Evolutionary conservation across 441 rosid species (phyloP), one percentile per base, ranked within the genome.

Genomic region (California macrophylla): DNA sequence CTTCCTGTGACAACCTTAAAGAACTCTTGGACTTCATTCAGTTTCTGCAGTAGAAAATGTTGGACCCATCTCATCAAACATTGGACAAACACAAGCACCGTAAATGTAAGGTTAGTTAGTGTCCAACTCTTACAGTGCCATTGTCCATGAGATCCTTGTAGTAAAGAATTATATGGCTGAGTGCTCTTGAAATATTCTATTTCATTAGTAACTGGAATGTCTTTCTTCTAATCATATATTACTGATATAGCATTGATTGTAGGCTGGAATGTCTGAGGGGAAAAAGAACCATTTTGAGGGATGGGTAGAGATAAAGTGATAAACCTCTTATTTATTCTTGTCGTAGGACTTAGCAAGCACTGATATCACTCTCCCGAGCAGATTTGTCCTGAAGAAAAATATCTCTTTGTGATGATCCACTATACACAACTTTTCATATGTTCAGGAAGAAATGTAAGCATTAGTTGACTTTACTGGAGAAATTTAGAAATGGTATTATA

Each of bases 271-370:
- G 30, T 3, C 0, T 0, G 25, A 42, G n/a, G 69, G 42, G 26
- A 61, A 6, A 25, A 25, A 72, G 28, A 52, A 26, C 34, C 2
- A 30, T 30, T 2, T 30, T 30, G 56, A 47, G 56, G 56, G 7
- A n/a, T 6, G 21, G 56, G 20, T n/a, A 5, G 56, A 47, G 20
- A 47, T 16, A 56, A 2, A 5, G 56, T n/a, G 20, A 47, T 16
- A 56, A 2, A 85, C 91, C 87, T 85, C 87, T 6, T 61, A n/a
- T n/a, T n/a, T n/a, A 6, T 70, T 58, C 28, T 72, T 77, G 68
- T 86, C 87, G 2, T 85, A 83, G 32, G 89, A 79, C 72, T 85
- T 86, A 54, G 88, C 91, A 21, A 73, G 67, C 12, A 83, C 72
- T 0, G 87, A 86, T 26, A 83, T 70, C 86, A 85, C 76, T 68